Evolutionary conservation across 2,329 filamentous ascomycete genomes (phyloP).

Genomic region (Penicillium digitatum): DNA sequence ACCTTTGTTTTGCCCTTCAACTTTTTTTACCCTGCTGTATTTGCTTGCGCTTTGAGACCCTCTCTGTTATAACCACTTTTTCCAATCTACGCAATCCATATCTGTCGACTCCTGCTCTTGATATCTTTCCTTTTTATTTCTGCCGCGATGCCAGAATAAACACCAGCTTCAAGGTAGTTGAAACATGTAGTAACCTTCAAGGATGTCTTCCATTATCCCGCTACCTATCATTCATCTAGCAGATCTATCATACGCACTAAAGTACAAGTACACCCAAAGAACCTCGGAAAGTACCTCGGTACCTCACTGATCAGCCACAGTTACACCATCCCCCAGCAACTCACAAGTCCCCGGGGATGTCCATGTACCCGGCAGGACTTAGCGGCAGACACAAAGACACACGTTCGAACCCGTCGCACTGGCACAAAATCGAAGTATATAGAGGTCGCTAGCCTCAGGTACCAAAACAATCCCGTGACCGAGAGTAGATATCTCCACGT

Average conservation of each 20-base stretch:
- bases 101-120: conserved; percentile 9
- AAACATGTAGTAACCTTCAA: background rate
- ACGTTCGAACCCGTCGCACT: conserved; percentile 2
- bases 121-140: conserved; percentile 11
- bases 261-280: conserved; percentile 6
- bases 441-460: conserved; percentile 3
- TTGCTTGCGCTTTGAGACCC: conserved; percentile 15
- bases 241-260: background rate
- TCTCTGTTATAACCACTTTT: conserved; percentile 8
- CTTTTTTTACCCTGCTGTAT: background rate
- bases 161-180: too few relatives aligned
- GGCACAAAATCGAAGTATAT: background rate
- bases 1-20: background rate
- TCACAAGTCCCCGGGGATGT: conserved; percentile 8
- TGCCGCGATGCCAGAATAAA: conserved; percentile 8
- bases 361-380: conserved; percentile 15
- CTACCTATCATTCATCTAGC: background rate
- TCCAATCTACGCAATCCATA: conserved; percentile 9
- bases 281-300: background rate
- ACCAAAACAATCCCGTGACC: conserved; percentile 1
- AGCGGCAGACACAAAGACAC: background rate
- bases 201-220: background rate
- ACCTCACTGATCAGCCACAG: conserved; percentile 11
- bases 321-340: conserved; percentile 11
- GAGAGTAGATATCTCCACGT: conserved; percentile 2